Conservation (phyloP, 2,329 filamentous ascomycete genomes). For the Neonectria sp. region DNA sequence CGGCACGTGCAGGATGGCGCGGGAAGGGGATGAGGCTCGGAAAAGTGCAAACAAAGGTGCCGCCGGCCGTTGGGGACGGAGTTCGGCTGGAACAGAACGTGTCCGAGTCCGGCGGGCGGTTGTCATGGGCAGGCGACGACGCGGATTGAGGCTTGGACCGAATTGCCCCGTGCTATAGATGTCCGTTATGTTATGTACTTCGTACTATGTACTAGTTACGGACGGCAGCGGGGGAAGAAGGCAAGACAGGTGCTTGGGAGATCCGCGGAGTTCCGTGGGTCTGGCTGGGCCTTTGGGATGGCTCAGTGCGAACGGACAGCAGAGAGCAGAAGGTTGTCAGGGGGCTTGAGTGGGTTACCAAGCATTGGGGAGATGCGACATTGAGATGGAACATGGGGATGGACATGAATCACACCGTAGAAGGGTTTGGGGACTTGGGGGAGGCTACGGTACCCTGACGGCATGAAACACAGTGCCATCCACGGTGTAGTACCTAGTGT, state of each 20-base stretch:
- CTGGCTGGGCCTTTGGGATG: slow-evolving; percentile 9
- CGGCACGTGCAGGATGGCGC: slow-evolving; percentile 8
- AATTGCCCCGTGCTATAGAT: background rate
- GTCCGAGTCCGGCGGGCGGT: background rate
- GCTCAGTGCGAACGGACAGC: slow-evolving; percentile 2
- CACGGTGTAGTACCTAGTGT: background rate
- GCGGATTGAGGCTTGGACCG: background rate
- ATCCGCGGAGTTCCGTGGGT: background rate
- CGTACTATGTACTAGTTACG: background rate
- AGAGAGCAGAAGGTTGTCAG: background rate
- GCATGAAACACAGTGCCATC: background rate
- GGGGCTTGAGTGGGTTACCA: slow-evolving; percentile 28
- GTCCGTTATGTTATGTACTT: background rate
- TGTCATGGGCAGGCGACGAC: background rate
- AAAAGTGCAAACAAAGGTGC: background rate
- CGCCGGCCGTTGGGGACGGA: background rate
- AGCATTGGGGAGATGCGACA: slow-evolving; percentile 20
- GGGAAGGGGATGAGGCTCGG: background rate
- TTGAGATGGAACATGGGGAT: slow-evolving; percentile 9
- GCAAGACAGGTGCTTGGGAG: too few species aligned
- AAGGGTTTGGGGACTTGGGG: background rate
- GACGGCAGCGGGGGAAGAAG: too few species aligned
- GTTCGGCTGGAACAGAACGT: background rate
- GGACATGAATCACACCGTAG: background rate
- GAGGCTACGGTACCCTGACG: background rate